phyloP scores from a whole-genome alignment of 2,329 filamentous ascomycete species.

The Paecilomyces variotii region DNA sequence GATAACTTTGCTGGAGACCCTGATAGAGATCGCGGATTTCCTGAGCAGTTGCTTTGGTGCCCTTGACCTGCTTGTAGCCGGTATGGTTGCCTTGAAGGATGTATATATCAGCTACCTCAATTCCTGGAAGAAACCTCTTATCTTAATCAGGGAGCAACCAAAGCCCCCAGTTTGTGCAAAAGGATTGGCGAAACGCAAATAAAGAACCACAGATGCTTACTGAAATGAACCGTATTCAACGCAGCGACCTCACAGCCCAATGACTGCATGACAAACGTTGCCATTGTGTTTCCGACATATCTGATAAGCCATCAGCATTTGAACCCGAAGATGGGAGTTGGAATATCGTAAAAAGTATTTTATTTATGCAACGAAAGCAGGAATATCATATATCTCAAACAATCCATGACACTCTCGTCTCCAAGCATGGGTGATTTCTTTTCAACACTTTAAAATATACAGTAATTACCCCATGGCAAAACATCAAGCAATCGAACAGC shows the following conservation, averaged over 20 bases:
- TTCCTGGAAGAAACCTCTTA: slow-evolving; percentile 2
- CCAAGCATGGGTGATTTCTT: neutral
- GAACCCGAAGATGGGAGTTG: neutral
- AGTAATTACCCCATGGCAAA: neutral
- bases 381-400: neutral
- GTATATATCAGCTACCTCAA: neutral
- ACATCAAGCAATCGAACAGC: neutral
- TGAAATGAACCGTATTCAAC: slow-evolving; percentile 96
- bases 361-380: neutral
- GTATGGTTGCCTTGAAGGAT: slow-evolving; percentile 76
- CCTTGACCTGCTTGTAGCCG: slow-evolving; percentile 81
- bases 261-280: slow-evolving; percentile 86
- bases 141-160: neutral
- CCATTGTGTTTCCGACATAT: slow-evolving; percentile 97
- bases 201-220: slow-evolving; percentile 46
- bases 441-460: neutral
- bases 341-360: neutral
- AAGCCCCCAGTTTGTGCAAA: neutral
- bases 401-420: neutral
- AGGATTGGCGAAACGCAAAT: neutral
- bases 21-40: slow-evolving; percentile 80
- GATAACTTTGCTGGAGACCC: slow-evolving; percentile 72
- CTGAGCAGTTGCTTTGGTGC: slow-evolving; percentile 68
- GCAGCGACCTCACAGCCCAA: slow-evolving; percentile 89
- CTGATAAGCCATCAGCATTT: slow-evolving; percentile 37